phyloP scores from a whole-genome alignment of 192 early-diverging fungal species.

The Coemansia sp. region DNA sequence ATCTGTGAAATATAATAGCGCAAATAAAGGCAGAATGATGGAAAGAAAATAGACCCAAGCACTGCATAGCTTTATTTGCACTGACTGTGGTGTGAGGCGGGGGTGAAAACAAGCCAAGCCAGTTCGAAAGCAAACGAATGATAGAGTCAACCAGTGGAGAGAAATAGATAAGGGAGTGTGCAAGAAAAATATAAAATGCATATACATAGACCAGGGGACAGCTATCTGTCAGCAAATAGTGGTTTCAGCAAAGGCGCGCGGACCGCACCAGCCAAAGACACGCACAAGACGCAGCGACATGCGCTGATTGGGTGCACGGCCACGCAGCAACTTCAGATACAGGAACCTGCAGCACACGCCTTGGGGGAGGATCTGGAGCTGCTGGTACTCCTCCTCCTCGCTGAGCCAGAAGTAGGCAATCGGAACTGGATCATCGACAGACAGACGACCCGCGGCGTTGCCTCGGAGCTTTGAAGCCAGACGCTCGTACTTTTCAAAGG shows the following conservation, averaged over 20 bases:
- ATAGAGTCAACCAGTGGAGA: too few relatives aligned
- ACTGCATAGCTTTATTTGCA: too few relatives aligned
- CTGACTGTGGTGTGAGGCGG: too few relatives aligned
- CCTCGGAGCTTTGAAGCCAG: conserved; percentile 12
- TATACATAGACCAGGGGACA: neutral
- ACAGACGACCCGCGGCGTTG: neutral
- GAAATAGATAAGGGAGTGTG: too few relatives aligned
- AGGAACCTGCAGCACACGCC: conserved; percentile 45
- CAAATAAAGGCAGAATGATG: too few relatives aligned
- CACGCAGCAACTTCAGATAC: conserved; percentile 49
- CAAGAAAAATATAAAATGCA: too few relatives aligned
- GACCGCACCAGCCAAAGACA: conserved; percentile 41
- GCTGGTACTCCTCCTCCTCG: conserved; percentile 42
- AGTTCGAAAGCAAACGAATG: too few relatives aligned
- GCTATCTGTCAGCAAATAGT: conserved; percentile 24
- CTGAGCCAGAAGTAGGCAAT: conserved; percentile 55
- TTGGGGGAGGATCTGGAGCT: conserved; percentile 40
- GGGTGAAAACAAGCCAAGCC: too few relatives aligned
- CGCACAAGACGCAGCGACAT: conserved; percentile 39
- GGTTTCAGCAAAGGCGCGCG: conserved; percentile 37
- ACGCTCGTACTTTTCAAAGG: conserved; percentile 50
- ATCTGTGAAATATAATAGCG: too few relatives aligned
- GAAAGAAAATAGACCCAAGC: too few relatives aligned
- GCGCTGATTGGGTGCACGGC: neutral
- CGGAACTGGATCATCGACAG: conserved; percentile 30